Evolutionary conservation across 2,329 filamentous ascomycete species (phyloP), one percentile per base, ranked within the genome.

Genomic region (Torrubiella hemipterigena): DNA sequence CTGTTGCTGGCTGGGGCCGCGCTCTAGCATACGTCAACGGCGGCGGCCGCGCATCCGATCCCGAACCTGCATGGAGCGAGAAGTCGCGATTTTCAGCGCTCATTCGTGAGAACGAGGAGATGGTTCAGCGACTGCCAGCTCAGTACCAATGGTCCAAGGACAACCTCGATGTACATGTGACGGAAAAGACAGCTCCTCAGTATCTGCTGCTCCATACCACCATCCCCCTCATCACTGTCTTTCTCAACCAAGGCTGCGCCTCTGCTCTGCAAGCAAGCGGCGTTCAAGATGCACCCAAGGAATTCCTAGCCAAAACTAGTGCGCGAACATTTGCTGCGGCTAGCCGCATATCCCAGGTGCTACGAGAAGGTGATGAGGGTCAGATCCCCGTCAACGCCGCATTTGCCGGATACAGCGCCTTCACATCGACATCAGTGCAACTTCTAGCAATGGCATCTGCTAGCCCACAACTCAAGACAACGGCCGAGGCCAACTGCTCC

Each of bases 361-460:
- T 96, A 30, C 77, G 79, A 42, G 84, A 93, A 42, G 75, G 81
- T 4, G 80, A 86, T 46, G 72, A 81, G 10, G 37, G 43, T 3
- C 49, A 53, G 16, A 77, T 89, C 49, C 76, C 81, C 37, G 73
- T 96, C 7, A 79, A 86, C 0, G 89, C 87, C 1, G 91, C 91
- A 0, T 96, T 96, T 52, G 82, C 86, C 2, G 89, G 91, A 2
- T 98, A 96, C 53, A 93, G 84, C 45, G 86, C 89, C 3, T 96
- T 95, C 50, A 75, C 87, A 15, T 87, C 89, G 2, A 91, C 85
- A 31, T 93, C 85, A 0, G 82, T 95, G n/a, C 91, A 96, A 47
- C 82, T 96, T 15, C 81, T 86, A 44, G 85, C 85, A 6, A 85
- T 93, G 4, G 93, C 94, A 50, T 91, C 85, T 4, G 83, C 84